phyloP scores from a whole-genome alignment of 371 early-diverging fungal species.

The Mucor lusitanicus region DNA sequence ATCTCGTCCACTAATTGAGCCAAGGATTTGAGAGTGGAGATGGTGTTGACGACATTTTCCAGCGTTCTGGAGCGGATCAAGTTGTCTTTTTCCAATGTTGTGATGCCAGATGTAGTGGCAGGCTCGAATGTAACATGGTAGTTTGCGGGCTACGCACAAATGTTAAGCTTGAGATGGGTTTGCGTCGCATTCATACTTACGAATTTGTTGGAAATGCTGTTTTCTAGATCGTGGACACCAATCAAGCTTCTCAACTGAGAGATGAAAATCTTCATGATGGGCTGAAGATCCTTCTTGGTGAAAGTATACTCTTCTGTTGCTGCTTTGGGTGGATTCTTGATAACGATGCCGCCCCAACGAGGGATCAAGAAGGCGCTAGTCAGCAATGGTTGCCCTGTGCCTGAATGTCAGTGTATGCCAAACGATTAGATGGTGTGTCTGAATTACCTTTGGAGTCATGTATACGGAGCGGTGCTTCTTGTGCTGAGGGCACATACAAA shows the following conservation, averaged over 20 bases:
- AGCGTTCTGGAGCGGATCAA: conserved; percentile 66
- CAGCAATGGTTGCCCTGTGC: conserved; percentile 31
- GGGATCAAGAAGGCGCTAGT: conserved; percentile 88
- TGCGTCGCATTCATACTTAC: not conserved
- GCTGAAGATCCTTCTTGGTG: conserved; percentile 60
- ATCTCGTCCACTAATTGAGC: conserved; percentile 76
- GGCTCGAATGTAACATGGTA: conserved; percentile 18
- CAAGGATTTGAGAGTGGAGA: conserved; percentile 78
- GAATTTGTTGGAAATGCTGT: not conserved
- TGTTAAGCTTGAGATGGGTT: not conserved
- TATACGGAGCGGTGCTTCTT: conserved; percentile 71
- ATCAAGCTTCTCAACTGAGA: conserved; percentile 80
- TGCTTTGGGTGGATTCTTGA: conserved; percentile 60
- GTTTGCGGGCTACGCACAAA: conserved; percentile 1
- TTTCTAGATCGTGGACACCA: conserved; percentile 66
- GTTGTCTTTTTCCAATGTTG: conserved; percentile 74
- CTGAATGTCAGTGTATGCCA: not conserved
- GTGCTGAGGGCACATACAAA: conserved; percentile 74
- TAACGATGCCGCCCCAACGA: conserved; percentile 90
- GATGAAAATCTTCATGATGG: conserved; percentile 75
- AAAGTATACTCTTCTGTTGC: conserved; percentile 24
- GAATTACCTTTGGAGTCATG: conserved; percentile 52
- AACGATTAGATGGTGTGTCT: not conserved
- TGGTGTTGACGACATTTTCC: conserved; percentile 72
- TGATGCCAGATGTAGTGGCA: conserved; percentile 33